A percentile compares a stretch with the other conserved stretches of the same genome.
Conservation (phyloP, 2,329 filamentous ascomycete species). For the Monosporascus sp. region DNA sequence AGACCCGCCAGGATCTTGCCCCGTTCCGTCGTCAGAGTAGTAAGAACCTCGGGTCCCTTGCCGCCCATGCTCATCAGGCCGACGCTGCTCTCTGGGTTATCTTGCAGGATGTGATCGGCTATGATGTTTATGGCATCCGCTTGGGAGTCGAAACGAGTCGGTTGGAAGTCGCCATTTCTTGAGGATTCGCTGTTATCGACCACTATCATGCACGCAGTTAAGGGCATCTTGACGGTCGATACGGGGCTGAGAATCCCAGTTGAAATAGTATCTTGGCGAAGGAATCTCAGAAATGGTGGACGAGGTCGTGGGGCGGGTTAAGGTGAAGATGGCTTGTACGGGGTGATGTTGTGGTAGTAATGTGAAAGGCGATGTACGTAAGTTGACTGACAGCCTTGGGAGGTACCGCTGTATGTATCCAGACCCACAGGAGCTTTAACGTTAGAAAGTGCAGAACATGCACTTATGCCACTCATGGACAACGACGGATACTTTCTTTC, state of each 20-base stretch:
- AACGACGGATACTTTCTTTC: too few species aligned
- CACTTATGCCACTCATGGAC: too few species aligned
- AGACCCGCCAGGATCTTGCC: constrained; percentile 91
- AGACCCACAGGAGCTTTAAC: too few species aligned
- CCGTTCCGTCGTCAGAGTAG: constrained; percentile 91
- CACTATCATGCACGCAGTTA: constrained; percentile 99
- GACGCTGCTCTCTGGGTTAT: constrained; percentile 94
- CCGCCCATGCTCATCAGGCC: constrained; percentile 99
- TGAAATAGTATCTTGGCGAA: too few species aligned
- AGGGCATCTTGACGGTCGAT: constrained; percentile 69
- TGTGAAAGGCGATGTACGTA: too few species aligned
- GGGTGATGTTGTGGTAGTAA: too few species aligned
- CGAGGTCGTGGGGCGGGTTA: constrained; percentile 1
- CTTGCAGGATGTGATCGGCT: constrained; percentile 91
- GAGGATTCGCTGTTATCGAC: constrained; percentile 99
- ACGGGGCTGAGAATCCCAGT: background rate
- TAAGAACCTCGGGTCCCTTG: constrained; percentile 93
- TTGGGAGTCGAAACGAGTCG: constrained; percentile 94
- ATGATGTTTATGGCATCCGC: constrained; percentile 90
- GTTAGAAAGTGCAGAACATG: too few species aligned
- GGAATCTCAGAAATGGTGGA: background rate
- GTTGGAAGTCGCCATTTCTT: constrained; percentile 89
- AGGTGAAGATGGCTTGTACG: constrained; percentile 1
- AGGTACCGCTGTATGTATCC: too few species aligned
- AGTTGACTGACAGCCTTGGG: too few species aligned